Conservation (phyloP, 1,284 basidiomycete species). For the Apiotrichum laibachii region DNA sequence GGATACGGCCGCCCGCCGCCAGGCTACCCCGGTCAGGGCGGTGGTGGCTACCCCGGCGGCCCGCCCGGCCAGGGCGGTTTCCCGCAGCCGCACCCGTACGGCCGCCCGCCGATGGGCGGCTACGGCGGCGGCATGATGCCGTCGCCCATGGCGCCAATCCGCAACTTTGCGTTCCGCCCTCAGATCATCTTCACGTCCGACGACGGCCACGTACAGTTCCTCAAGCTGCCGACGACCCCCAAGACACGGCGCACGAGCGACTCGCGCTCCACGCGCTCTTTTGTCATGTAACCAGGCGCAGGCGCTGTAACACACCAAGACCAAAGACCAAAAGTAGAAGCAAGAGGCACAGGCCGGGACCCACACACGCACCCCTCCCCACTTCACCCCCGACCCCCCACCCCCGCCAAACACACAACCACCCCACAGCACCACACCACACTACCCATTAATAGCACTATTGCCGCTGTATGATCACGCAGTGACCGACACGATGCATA, state of each 20-base stretch:
- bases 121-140: slow-evolving; percentile 9
- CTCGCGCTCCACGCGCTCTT: slow-evolving; percentile 9
- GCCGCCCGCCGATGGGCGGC: slow-evolving; percentile 8
- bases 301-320: no score
- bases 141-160: slow-evolving; percentile 25
- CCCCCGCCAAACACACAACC: not conserved
- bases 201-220: slow-evolving; percentile 51
- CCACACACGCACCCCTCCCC: no score
- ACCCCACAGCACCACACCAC: not conserved
- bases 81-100: slow-evolving; percentile 15
- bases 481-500: slow-evolving; percentile 3
- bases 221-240: slow-evolving; percentile 39
- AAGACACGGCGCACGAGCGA: slow-evolving; percentile 10
- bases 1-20: slow-evolving; percentile 11
- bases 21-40: slow-evolving; percentile 3
- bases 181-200: slow-evolving; percentile 51
- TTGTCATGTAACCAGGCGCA: not conserved
- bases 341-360: no score
- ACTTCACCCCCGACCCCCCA: not conserved
- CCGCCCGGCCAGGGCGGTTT: slow-evolving; percentile 1
- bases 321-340: no score
- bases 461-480: slow-evolving; percentile 12
- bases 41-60: slow-evolving; percentile 4
- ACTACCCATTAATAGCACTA: not conserved
- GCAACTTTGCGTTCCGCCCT: slow-evolving; percentile 30